phyloP scores from a whole-genome alignment of 176 grass and related monocot species.

The Bothriochloa decipiens region DNA sequence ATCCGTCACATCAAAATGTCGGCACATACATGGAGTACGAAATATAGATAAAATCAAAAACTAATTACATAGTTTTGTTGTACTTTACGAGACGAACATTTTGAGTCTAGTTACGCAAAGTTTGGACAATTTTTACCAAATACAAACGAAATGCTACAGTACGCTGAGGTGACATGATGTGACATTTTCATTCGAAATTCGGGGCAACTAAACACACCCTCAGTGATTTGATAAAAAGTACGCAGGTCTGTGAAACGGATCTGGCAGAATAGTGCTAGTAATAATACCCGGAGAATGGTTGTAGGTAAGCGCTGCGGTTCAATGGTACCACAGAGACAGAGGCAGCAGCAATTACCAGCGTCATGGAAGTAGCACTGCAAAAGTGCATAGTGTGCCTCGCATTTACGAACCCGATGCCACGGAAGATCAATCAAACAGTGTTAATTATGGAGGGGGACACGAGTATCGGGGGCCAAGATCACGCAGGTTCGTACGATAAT shows the following conservation, averaged over 20 bases:
- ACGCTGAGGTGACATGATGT: too few relatives aligned
- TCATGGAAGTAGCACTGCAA: neutral
- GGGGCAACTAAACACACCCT: too few relatives aligned
- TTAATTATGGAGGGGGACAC: neutral
- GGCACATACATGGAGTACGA: too few relatives aligned
- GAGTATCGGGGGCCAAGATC: slow-evolving; percentile 34
- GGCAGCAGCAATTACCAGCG: neutral
- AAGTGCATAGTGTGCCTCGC: neutral
- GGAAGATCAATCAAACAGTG: slow-evolving; percentile 15
- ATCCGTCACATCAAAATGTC: too few relatives aligned
- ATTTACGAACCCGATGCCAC: slow-evolving; percentile 25
- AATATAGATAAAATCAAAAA: too few relatives aligned
- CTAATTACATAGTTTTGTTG: too few relatives aligned
- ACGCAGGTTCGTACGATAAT: neutral
- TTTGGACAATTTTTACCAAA: too few relatives aligned
- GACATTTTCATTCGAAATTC: too few relatives aligned
- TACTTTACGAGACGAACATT: too few relatives aligned
- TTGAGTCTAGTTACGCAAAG: too few relatives aligned
- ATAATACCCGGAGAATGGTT: neutral
- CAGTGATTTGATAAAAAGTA: neutral
- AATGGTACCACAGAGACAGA: neutral
- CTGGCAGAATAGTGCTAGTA: neutral
- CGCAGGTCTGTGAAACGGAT: slow-evolving; percentile 13
- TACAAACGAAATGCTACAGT: too few relatives aligned
- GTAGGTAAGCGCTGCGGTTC: neutral